phyloP scores from a whole-genome alignment of 177 flowering plant genomes.

The Vitis hybrid region DNA sequence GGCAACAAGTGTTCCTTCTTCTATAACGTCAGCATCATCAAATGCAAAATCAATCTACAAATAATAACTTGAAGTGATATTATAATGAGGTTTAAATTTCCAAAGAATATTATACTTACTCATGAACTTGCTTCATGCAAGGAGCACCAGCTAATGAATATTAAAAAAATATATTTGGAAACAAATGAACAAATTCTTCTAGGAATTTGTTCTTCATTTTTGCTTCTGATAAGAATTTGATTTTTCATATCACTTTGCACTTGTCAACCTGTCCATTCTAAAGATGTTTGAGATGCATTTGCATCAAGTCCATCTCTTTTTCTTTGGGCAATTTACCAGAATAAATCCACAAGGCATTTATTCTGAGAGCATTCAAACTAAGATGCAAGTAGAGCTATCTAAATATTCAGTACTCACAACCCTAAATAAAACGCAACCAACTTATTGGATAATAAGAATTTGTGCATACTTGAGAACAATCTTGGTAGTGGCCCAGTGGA shows the following conservation, averaged over 20 bases:
- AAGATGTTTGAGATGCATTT: background rate
- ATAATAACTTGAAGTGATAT: slow-evolving; percentile 1
- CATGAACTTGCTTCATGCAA: background rate
- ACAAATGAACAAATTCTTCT: too few relatives aligned
- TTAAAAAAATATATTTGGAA: too few relatives aligned
- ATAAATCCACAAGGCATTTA: background rate
- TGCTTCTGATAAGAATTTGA: background rate
- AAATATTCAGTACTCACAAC: slow-evolving; percentile 20
- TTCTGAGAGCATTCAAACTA: background rate
- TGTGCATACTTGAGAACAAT: slow-evolving; percentile 48
- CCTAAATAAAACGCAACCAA: slow-evolving; percentile 19
- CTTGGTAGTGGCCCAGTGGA: slow-evolving; percentile 46
- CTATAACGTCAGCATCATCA: slow-evolving; percentile 66
- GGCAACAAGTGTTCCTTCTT: slow-evolving; percentile 57
- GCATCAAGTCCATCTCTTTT: background rate
- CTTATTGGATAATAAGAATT: slow-evolving; percentile 16
- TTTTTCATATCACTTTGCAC: background rate
- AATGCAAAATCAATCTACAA: slow-evolving; percentile 72
- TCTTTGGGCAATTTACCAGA: background rate
- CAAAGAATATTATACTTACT: background rate
- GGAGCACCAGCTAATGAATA: too few relatives aligned
- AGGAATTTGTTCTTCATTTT: background rate
- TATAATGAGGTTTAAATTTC: background rate
- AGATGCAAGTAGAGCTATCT: background rate
- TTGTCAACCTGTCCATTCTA: background rate